Evolutionary conservation across 371 early-diverging fungal genomes (phyloP), one percentile per base, ranked within the genome.

Genomic region (Funneliformis caledonium): DNA sequence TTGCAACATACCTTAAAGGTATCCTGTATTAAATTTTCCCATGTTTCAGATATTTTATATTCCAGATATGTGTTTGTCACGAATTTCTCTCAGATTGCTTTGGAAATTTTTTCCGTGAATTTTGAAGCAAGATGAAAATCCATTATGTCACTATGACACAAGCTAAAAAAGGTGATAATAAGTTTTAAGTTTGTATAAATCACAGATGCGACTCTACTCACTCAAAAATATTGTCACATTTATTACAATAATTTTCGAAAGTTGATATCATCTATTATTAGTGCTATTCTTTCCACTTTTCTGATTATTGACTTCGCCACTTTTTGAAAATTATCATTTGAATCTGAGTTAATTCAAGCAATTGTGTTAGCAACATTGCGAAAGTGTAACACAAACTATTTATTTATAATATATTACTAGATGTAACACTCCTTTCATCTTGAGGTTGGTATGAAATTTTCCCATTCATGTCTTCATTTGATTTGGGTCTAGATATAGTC

Each of bases 161-260:
- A 37, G 37, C 73, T 26, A 56, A 42, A 10, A 73, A 42, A 64
- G 64, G 5, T 26, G 64, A 47, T 37, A 76, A 76, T 62, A 45
- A 11, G 16, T 73, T 75, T 61, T 37, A 37, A 75, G n/a, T 56
- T 33, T 7, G 47, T 62, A 62, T 62, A 62, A 62, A 62, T 11
- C 62, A 62, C 16, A 62, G 62, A 22, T 7, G 70, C 59, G 65
- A 64, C 16, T 61, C 8, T 78, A 78, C 69, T 78, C 59, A 68
- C 78, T 78, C 78, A 78, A 78, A 68, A 14, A 42, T 68, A 43
- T 78, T 43, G 37, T 68, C 78, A 42, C 78, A 78, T 68, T 78
- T 47, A 68, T 68, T 22, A 78, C 78, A 10, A 59, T 69, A 68
- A 1, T 68, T 59, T 78, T 43, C 22, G 33, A 78, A 78, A 69